Evolutionary conservation across 306 rosid species (phyloP).

Genomic region (Medicago arabica): DNA sequence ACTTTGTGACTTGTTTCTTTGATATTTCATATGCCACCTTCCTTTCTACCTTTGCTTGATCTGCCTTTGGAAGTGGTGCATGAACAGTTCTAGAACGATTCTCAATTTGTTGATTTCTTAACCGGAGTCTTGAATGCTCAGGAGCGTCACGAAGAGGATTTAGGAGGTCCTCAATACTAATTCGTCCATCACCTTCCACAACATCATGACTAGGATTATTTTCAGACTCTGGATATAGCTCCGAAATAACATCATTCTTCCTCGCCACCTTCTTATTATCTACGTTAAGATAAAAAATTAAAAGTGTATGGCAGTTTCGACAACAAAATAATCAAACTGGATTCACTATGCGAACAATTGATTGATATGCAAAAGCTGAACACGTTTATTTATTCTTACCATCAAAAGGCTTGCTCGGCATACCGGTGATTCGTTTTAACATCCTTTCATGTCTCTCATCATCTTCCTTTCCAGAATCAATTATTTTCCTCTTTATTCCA

Average conservation of each 20-base stretch:
- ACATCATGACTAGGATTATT: conserved; percentile 78
- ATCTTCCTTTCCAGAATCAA: conserved; percentile 54
- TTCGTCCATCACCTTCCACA: conserved; percentile 68
- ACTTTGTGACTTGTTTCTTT: conserved; percentile 67
- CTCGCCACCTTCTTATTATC: conserved; percentile 55
- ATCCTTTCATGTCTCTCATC: conserved; percentile 66
- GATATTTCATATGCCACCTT: conserved; percentile 63
- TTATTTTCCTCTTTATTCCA: too few species aligned
- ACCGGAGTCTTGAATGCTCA: conserved; percentile 67
- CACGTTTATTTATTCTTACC: conserved; percentile 47
- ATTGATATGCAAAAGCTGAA: conserved; percentile 27
- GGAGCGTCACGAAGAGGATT: conserved; percentile 68
- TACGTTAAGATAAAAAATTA: conserved; percentile 30
- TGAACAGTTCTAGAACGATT: conserved; percentile 55
- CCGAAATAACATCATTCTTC: conserved; percentile 55
- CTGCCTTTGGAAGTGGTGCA: conserved; percentile 74
- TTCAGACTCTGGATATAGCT: conserved; percentile 89
- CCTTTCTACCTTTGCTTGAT: conserved; percentile 71
- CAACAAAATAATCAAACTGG: neutral
- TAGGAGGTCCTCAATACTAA: conserved; percentile 69
- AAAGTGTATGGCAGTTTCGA: neutral
- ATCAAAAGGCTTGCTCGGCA: conserved; percentile 55
- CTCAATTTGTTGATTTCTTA: conserved; percentile 50
- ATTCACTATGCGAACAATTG: too few species aligned
- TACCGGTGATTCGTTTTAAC: conserved; percentile 68